A percentile compares a stretch with the other conserved stretches of the same genome.
These are phyloP conservation scores for Phalaenopsis aphrodite DNA, from an alignment of 106 monocot genomes.

Conservation along the genomic window DNA sequence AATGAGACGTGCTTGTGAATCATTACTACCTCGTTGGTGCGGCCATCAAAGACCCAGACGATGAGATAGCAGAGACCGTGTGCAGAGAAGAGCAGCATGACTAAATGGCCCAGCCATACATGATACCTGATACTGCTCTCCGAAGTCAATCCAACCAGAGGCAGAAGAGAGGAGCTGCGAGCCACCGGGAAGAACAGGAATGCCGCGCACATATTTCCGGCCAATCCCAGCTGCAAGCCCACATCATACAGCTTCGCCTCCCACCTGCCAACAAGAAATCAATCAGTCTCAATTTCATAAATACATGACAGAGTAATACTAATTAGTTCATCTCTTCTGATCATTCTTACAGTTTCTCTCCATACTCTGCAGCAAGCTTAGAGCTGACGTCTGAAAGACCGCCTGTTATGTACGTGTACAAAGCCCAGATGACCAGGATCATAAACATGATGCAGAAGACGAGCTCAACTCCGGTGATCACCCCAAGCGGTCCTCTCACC, in stretches of 20 bases:
- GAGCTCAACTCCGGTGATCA: slow-evolving; percentile 47
- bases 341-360: slow-evolving; percentile 17
- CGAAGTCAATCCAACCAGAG: slow-evolving; percentile 62
- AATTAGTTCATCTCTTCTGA: not conserved
- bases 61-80: slow-evolving; percentile 49
- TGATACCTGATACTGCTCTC: slow-evolving; percentile 74
- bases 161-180: slow-evolving; percentile 50
- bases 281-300: not conserved
- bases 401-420: slow-evolving; percentile 15
- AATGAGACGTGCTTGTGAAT: too few relatives aligned
- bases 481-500: slow-evolving; percentile 52
- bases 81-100: slow-evolving; percentile 44
- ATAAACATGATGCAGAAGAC: slow-evolving; percentile 52
- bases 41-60: slow-evolving; percentile 39
- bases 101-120: slow-evolving; percentile 66
- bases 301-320: too few relatives aligned
- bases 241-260: slow-evolving; percentile 34
- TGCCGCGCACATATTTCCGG: slow-evolving; percentile 43
- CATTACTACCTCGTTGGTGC: slow-evolving; percentile 29
- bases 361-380: not conserved
- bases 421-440: slow-evolving; percentile 53
- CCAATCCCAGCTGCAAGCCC: slow-evolving; percentile 29
- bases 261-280: slow-evolving; percentile 32
- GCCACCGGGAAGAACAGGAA: slow-evolving; percentile 88
- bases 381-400: slow-evolving; percentile 18